Percentiles rank a stretch among this genome's conserved stretches.
Evolutionary conservation across 2,329 filamentous ascomycete genomes (phyloP).

Genomic region (Falciphora oryzae): DNA sequence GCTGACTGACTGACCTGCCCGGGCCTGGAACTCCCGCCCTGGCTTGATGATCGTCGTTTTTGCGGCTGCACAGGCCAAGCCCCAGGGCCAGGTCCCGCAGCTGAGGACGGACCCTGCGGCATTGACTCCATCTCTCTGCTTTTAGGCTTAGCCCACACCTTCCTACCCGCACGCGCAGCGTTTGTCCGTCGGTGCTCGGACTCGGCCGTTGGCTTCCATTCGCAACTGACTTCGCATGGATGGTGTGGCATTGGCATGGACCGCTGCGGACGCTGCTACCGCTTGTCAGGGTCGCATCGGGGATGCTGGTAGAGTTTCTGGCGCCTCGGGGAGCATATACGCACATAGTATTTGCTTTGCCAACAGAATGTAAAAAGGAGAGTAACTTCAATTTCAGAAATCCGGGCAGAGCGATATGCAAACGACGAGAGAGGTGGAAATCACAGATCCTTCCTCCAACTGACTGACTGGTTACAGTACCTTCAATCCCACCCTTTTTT

Average conservation of each 20-base stretch:
- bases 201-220: conserved; percentile 1
- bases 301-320: background rate
- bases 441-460: background rate
- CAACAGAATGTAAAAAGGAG: background rate
- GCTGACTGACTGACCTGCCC: no score
- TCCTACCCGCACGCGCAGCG: background rate
- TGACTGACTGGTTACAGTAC: no score
- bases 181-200: background rate
- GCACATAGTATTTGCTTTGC: no score
- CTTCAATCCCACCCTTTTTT: background rate
- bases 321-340: no score
- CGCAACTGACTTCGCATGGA: background rate
- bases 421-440: background rate
- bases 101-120: background rate
- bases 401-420: no score
- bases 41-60: no score
- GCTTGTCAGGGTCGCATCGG: background rate
- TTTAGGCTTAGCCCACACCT: background rate
- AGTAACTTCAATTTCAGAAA: no score
- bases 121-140: background rate
- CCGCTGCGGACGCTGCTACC: no score
- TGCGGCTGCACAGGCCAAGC: no score
- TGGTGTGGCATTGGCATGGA: background rate
- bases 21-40: no score
- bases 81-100: background rate